Base-by-base conservation (phyloP, 352 stramenopile species). In the Blastocystis sp. region DNA sequence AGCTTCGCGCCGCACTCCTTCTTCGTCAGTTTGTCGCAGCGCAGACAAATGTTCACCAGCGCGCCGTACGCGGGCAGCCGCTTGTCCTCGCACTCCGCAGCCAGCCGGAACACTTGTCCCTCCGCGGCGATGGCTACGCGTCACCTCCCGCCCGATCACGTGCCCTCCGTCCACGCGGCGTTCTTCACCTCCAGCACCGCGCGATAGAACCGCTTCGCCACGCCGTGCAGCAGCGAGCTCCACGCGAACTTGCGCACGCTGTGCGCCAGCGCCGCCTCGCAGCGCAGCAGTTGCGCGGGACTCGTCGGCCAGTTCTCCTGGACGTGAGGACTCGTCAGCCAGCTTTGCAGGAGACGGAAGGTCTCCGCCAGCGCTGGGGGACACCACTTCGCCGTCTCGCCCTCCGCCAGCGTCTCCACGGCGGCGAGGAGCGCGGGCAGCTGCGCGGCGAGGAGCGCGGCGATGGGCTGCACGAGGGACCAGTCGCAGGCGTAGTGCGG, bases 221-320 rank as follows among this genome's bases (percentile, higher is more conserved):
- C 16, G 18, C 69, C 53, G 46, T 81, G 69, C 32, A 81, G 69
- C n/a, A 65, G 34, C 69, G 69, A 81, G 32, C 29, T 49, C 69
- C n/a, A 18, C 14, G 44, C 18, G 46, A 63, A 81, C 34, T 21
- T 21, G 1, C 18, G 24, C 32, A 81, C 40, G 32, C 18, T 40
- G 11, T 3, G 7, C 4, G 48, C 51, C 24, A 81, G n/a, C 21
- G 49, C 69, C 14, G 24, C 44, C 0, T 81, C 69, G 24, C 61
- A 14, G 16, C 29, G 40, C 11, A 38, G 2, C 46, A 81, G 4
- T n/a, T 63, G 34, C 9, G 11, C 69, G 44, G 24, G 18, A 11
- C 21, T 32, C 49, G 38, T 29, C 1, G 24, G 38, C n/a, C 21
- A 32, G 11, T n/a, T 32, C 44, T 64, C 24, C 27, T 36, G 42